Base-by-base conservation (phyloP, 2,329 filamentous ascomycete genomes). In the Aspergillus uvarum region DNA sequence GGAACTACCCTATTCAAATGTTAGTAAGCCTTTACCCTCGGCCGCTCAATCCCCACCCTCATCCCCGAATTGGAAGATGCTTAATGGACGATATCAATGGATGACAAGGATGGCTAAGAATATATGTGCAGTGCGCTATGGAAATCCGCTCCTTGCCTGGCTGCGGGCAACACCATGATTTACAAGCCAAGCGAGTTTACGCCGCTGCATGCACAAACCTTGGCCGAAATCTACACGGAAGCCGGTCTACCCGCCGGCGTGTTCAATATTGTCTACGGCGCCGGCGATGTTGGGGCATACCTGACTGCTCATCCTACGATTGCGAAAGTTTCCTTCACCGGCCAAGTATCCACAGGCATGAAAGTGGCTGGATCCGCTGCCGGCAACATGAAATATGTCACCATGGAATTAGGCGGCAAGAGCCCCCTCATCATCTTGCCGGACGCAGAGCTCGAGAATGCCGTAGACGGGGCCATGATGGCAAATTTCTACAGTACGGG, bases 1-100 rank as follows among this genome's bases (percentile, higher is more conserved):
- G 91, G 91, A 96, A 96, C 77, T 96, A 96, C 72, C 92, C 92
- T 12, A 90, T 96, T 65, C 91, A 96, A 75, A 96, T 96, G 76
- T 80, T 70, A 59, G 74, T 35, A 5, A 12, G 32, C 32, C 14
- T 29, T 44, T n/a, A 4, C 8, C 38, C 22, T 35, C 44, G 11
- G 19, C 19, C 21, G 29, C 11, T 12, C 8, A 52, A 21, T 26
- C 24, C 1, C 24, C 24, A 6, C 24, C 24, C 24, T 7, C 24
- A 5, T 2, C 5, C 24, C 6, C 26, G 8, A 29, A 8, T 2
- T 29, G 26, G 26, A 29, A 29, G 26, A 29, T 11, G 19, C n/a
- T 22, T 24, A 12, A 21, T 14, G 26, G 26, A 29, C 8, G 26
- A 29, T 22, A 22, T 22, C 24, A 12, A 21, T 14, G 26, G 26